phyloP scores from a whole-genome alignment of 805 yeast genomes.

The Wickerhamomyces strasburgensis region DNA sequence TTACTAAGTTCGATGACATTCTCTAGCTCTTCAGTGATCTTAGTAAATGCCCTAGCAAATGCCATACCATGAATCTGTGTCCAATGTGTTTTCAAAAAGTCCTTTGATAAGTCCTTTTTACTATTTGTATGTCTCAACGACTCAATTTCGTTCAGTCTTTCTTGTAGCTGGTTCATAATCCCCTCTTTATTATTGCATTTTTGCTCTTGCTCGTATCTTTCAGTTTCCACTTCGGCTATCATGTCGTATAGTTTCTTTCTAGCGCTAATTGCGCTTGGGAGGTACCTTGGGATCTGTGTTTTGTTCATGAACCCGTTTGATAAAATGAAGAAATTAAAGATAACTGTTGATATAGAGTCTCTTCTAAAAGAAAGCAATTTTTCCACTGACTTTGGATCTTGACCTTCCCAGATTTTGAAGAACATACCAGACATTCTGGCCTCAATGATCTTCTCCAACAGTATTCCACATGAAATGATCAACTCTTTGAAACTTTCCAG shows the following conservation, averaged over 20 bases:
- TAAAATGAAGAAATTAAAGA: constrained; percentile 37
- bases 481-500: constrained; percentile 29
- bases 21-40: constrained; percentile 39
- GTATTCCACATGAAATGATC: constrained; percentile 32
- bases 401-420: constrained; percentile 43
- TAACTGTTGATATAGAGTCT: constrained; percentile 43
- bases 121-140: neutral
- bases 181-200: neutral
- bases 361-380: constrained; percentile 39
- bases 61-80: constrained; percentile 45
- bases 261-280: constrained; percentile 40
- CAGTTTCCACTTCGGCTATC: constrained; percentile 29
- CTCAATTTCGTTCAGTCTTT: constrained; percentile 9
- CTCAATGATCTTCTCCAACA: constrained; percentile 40
- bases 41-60: constrained; percentile 43
- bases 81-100: constrained; percentile 35
- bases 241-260: constrained; percentile 39
- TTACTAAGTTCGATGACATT: constrained; percentile 33
- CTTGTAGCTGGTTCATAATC: constrained; percentile 8
- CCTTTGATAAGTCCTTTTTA: constrained; percentile 5
- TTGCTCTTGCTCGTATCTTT: constrained; percentile 1
- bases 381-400: constrained; percentile 32
- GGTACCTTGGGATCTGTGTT: constrained; percentile 35
- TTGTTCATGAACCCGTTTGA: constrained; percentile 38
- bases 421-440: constrained; percentile 45